Base-by-base conservation (phyloP, 2,329 filamentous ascomycete genomes). In the Graphilbum fragrans region DNA sequence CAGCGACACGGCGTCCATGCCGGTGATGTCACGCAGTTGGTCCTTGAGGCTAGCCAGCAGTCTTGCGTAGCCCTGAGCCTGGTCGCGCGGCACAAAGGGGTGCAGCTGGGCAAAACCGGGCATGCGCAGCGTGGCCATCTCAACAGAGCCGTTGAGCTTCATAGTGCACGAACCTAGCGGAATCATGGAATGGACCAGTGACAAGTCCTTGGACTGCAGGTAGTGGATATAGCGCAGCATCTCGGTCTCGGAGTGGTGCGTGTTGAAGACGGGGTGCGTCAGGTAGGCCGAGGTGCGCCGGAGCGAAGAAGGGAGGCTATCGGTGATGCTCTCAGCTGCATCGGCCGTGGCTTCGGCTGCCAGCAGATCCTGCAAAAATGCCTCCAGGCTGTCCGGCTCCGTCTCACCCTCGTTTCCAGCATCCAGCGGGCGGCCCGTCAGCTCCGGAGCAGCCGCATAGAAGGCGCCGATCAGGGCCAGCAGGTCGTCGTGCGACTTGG, bases 131-230 rank as follows among this genome's bases (percentile, higher is more conserved):
- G 88, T 82, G 16, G 84, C 74, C 90, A 96, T 95, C 65, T 95
- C 86, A 1, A 85, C 85, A 3, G 88, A 92, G 34, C 83, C 85
- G 59, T 95, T 95, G 41, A 95, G 77, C 70, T 96, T 96, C 90
- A 96, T 96, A 14, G 90, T 96, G 69, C 90, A 96, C 1, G 90
- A 95, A 18, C 90, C 90, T 1, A 96, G 74, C 3, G 90, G 87
- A 46, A 96, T 96, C 90, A 96, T 96, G 16, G 88, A 95, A 64
- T 96, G 90, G 2, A 88, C 85, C 5, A 95, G 71, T 2, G 90
- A 95, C 14, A 96, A 67, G 57, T 96, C 90, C 67, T 94, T 95
- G 39, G 87, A 94, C 58, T 94, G 83, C 5, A 96, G 70, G 57
- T 94, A 86, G 57, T 90, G 73, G 53, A 96, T 94, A 64, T 96